phyloP scores from a whole-genome alignment of 495 filamentous ascomycete genomes.

The Friedmanniomyces simplex region DNA sequence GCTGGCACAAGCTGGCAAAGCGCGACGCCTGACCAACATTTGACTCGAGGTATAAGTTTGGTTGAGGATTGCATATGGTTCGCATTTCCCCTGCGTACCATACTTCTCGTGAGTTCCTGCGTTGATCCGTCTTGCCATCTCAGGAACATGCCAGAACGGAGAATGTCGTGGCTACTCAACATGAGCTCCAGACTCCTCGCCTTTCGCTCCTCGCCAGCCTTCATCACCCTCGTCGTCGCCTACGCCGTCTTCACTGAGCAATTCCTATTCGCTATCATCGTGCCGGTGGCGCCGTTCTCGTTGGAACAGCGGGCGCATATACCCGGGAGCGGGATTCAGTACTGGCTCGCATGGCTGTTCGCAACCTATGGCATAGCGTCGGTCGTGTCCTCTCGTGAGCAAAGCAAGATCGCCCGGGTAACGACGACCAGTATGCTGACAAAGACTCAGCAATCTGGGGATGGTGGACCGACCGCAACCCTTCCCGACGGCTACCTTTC shows the following conservation, averaged over 20 bases:
- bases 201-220: background rate
- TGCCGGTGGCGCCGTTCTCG: conserved; percentile 72
- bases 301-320: conserved; percentile 28
- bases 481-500: conserved; percentile 59
- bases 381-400: conserved; percentile 41
- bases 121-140: background rate
- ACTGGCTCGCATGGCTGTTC: conserved; percentile 66
- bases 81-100: too few relatives aligned
- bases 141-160: background rate
- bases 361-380: conserved; percentile 66
- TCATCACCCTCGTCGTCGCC: background rate
- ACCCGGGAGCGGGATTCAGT: conserved; percentile 39
- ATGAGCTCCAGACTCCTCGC: background rate
- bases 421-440: background rate
- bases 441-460: conserved; percentile 23
- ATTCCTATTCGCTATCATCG: conserved; percentile 67
- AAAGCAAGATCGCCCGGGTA: background rate
- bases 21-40: too few relatives aligned
- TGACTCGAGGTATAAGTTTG: too few relatives aligned
- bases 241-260: conserved; percentile 2
- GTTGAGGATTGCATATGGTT: too few relatives aligned
- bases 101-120: too few relatives aligned
- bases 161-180: background rate
- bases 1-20: too few relatives aligned
- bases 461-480: conserved; percentile 49